Percentiles rank a stretch among this genome's conserved stretches.
phyloP scores from a whole-genome alignment of 2,329 filamentous ascomycete species.

The Trichoderma sp. region DNA sequence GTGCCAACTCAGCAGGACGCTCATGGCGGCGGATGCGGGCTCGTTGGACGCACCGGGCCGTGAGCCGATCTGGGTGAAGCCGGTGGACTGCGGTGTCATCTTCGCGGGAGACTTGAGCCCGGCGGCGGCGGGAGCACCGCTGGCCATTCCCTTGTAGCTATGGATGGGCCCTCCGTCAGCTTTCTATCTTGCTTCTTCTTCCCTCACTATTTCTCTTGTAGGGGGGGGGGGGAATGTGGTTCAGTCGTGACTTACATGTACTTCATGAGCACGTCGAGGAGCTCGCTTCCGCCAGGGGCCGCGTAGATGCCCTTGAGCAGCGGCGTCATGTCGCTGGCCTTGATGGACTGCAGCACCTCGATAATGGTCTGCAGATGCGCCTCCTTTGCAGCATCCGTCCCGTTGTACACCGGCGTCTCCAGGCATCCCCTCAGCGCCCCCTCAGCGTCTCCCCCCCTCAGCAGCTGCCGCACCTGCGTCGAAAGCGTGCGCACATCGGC shows the following conservation, averaged over 20 bases:
- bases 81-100: slow-evolving; percentile 71
- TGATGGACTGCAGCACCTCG: slow-evolving; percentile 93
- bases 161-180: neutral
- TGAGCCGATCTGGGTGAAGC: slow-evolving; percentile 73
- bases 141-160: slow-evolving; percentile 88
- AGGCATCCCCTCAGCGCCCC: slow-evolving; percentile 81
- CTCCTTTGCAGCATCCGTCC: slow-evolving; percentile 63
- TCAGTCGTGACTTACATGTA: slow-evolving; percentile 69
- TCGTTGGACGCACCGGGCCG: slow-evolving; percentile 55
- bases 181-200: neutral
- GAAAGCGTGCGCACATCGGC: slow-evolving; percentile 75
- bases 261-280: slow-evolving; percentile 93
- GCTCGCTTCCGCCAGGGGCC: slow-evolving; percentile 76
- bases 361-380: slow-evolving; percentile 83
- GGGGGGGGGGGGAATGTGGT: too few species aligned
- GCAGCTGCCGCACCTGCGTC: slow-evolving; percentile 80
- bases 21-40: slow-evolving; percentile 86
- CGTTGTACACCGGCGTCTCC: slow-evolving; percentile 78
- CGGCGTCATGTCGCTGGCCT: slow-evolving; percentile 91
- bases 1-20: slow-evolving; percentile 95
- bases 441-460: slow-evolving; percentile 82
- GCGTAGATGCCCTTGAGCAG: slow-evolving; percentile 79
- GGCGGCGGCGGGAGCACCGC: slow-evolving; percentile 33
- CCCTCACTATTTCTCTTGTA: neutral
- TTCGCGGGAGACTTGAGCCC: slow-evolving; percentile 43